A percentile compares a stretch with the other conserved stretches of the same genome.
phyloP scores from a whole-genome alignment of 1,284 basidiomycete genomes.

The Melampsora larici-populina region DNA sequence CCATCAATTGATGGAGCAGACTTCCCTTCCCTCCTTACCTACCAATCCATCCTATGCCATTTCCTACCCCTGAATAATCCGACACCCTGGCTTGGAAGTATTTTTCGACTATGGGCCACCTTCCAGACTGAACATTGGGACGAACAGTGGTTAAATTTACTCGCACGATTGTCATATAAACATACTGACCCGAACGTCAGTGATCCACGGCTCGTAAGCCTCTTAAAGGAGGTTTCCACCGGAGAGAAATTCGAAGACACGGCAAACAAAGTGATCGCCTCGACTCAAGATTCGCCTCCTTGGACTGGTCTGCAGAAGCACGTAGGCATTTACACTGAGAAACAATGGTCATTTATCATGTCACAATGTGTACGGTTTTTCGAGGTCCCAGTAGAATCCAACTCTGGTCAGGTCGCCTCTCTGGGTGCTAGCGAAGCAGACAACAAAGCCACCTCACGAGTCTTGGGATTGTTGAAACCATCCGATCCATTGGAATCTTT shows the following conservation, averaged over 20 bases:
- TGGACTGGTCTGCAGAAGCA: conserved; percentile 62
- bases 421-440: conserved; percentile 57
- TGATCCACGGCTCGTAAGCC: conserved; percentile 59
- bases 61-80: conserved; percentile 70
- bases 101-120: conserved; percentile 80
- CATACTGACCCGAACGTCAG: conserved; percentile 66
- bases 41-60: conserved; percentile 77
- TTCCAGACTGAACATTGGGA: conserved; percentile 60
- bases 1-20: conserved; percentile 71
- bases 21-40: conserved; percentile 69
- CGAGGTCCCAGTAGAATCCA: conserved; percentile 56
- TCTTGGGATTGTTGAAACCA: conserved; percentile 71
- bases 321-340: conserved; percentile 80
- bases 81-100: conserved; percentile 66
- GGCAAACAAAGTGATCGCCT: conserved; percentile 56
- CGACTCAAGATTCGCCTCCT: conserved; percentile 41
- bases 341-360: conserved; percentile 80
- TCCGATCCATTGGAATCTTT: conserved; percentile 71
- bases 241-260: conserved; percentile 15
- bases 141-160: conserved; percentile 77
- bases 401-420: conserved; percentile 62
- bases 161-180: conserved; percentile 71
- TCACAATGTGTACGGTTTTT: conserved; percentile 82
- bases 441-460: conserved; percentile 63
- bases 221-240: conserved; percentile 48